A percentile compares a stretch with the other conserved stretches of the same genome.
Evolutionary conservation across 164 flowering plant genomes (phyloP).

Genomic region (Vitis rotundifolia): DNA sequence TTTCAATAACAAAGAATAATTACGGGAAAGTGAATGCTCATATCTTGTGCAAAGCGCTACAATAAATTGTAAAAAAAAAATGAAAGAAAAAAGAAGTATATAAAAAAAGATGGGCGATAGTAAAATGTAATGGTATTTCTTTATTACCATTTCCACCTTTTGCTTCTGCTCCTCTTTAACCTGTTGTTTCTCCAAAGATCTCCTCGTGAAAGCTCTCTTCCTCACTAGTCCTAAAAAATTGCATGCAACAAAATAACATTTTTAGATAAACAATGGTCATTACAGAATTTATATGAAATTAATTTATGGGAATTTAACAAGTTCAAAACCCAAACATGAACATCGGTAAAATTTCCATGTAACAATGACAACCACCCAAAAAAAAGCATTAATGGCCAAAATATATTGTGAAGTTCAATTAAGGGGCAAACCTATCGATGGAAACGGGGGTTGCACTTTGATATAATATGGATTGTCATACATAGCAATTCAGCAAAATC

Average conservation of each 20-base stretch:
- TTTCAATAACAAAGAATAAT: no score
- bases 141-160: constrained; percentile 34
- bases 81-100: neutral
- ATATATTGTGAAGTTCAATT: no score
- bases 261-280: neutral
- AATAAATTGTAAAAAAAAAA: no score
- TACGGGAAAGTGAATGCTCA: no score
- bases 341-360: no score
- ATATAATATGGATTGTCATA: no score
- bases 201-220: constrained; percentile 27
- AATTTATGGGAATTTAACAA: neutral
- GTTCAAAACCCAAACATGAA: neutral
- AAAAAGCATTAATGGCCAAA: no score
- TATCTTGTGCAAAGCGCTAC: no score
- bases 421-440: no score
- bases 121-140: neutral
- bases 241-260: neutral
- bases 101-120: neutral
- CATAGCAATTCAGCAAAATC: no score
- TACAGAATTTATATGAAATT: neutral
- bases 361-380: no score
- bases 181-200: constrained; percentile 30
- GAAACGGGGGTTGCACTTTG: no score
- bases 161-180: constrained; percentile 26
- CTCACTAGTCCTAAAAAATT: constrained; percentile 21